Conservation (phyloP, 2,329 filamentous ascomycete species). For the Phyllosticta citribraziliensis region DNA sequence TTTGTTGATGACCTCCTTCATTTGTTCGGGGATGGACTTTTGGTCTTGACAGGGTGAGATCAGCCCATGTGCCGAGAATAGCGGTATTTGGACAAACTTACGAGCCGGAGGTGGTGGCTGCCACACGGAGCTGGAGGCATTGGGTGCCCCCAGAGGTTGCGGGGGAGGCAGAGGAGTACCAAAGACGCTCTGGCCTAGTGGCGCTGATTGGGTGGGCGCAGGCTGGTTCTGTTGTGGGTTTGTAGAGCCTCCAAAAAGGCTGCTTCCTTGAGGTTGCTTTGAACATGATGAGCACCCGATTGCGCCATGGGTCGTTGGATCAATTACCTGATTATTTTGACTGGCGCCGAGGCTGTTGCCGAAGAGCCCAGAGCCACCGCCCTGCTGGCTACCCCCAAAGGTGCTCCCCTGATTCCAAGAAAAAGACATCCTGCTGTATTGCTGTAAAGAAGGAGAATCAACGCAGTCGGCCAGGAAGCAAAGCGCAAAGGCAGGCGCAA, state of each 20-base stretch:
- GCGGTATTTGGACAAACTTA: not conserved
- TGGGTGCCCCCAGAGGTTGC: not conserved
- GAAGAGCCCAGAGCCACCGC: slow-evolving; percentile 11
- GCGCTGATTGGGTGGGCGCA: not conserved
- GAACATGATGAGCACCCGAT: not conserved
- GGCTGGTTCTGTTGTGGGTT: slow-evolving; percentile 2
- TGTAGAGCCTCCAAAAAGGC: slow-evolving; percentile 31
- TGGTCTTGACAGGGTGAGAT: slow-evolving; percentile 40
- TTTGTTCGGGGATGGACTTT: slow-evolving; percentile 66
- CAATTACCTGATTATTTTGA: not conserved
- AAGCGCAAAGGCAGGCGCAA: not conserved
- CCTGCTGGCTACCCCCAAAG: slow-evolving; percentile 17
- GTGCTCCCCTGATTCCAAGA: slow-evolving; percentile 21
- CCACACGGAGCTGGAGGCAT: slow-evolving; percentile 7
- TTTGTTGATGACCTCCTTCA: slow-evolving; percentile 58
- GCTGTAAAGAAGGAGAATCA: not conserved
- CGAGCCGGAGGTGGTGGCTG: slow-evolving; percentile 5
- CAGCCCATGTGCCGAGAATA: not conserved
- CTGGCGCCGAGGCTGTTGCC: not conserved
- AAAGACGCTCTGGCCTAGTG: slow-evolving; percentile 27
- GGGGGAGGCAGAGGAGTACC: slow-evolving; percentile 15
- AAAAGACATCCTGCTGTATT: slow-evolving; percentile 16
- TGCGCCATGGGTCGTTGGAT: not conserved
- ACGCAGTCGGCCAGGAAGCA: not conserved
- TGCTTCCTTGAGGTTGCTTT: slow-evolving; percentile 15